phyloP scores from a whole-genome alignment of 2,329 filamentous ascomycete species.

The Calonectria pteridis region DNA sequence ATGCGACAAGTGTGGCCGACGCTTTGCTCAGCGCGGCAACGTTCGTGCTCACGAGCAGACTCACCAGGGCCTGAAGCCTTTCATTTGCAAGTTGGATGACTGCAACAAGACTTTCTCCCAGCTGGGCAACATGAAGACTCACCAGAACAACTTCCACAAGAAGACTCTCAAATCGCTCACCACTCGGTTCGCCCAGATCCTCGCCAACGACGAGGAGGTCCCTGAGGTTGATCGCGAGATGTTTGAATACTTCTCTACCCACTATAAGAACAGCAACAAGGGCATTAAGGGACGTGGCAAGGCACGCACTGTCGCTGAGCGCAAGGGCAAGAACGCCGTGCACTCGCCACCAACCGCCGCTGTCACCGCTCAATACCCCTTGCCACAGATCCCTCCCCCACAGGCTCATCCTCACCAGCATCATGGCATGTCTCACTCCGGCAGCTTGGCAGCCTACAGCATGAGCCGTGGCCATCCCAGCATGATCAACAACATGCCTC shows the following conservation, averaged over 20 bases:
- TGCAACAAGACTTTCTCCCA: conserved; percentile 93
- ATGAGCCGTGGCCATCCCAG: conserved; percentile 45
- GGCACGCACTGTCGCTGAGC: conserved; percentile 73
- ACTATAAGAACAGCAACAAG: conserved; percentile 99
- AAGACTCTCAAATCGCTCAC: conserved; percentile 79
- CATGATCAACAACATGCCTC: conserved; percentile 44
- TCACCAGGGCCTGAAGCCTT: conserved; percentile 82
- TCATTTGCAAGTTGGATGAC: conserved; percentile 82
- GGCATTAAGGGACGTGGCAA: conserved; percentile 97
- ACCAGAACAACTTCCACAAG: conserved; percentile 94
- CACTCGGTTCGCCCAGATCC: conserved; percentile 72
- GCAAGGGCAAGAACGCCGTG: conserved; percentile 46
- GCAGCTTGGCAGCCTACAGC: conserved; percentile 49
- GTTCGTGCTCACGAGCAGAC: conserved; percentile 86
- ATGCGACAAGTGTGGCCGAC: conserved; percentile 84
- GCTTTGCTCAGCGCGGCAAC: conserved; percentile 88
- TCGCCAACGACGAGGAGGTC: conserved; percentile 69
- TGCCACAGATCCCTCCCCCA: conserved; percentile 43
- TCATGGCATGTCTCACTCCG: conserved; percentile 45
- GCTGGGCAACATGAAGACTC: conserved; percentile 92
- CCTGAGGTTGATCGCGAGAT: conserved; percentile 78
- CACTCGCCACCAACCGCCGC: conserved; percentile 39
- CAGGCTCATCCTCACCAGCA: conserved; percentile 39
- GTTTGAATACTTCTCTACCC: conserved; percentile 83
- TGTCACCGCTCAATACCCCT: conserved; percentile 39